Conservation (phyloP, 192 early-diverging fungal genomes). For the Helicostylum pulchrum region DNA sequence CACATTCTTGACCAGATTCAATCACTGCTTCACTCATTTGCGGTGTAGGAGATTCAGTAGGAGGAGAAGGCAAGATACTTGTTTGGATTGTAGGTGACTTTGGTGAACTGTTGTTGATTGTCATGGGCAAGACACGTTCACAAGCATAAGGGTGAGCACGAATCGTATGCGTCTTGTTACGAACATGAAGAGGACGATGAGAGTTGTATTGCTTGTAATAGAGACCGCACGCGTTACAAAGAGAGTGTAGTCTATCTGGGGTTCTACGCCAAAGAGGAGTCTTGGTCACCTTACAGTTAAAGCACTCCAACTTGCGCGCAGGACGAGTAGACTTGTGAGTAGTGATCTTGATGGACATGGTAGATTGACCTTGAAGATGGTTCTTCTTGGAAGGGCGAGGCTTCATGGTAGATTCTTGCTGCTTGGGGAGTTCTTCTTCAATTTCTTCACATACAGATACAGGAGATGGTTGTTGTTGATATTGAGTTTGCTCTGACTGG, state of each 20-base stretch:
- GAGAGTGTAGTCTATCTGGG: slow-evolving; percentile 67
- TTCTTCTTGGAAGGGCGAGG: slow-evolving; percentile 10
- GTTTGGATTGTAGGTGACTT: slow-evolving; percentile 14
- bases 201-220: slow-evolving; percentile 63
- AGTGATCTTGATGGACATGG: slow-evolving; percentile 32
- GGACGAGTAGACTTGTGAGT: slow-evolving; percentile 43
- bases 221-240: slow-evolving; percentile 82
- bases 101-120: neutral
- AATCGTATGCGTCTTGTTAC: slow-evolving; percentile 42
- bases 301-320: slow-evolving; percentile 56
- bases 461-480: neutral
- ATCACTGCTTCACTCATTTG: neutral
- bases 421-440: slow-evolving; percentile 3
- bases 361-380: slow-evolving; percentile 31
- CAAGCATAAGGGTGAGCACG: slow-evolving; percentile 26
- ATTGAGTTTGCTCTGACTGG: neutral
- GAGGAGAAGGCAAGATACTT: slow-evolving; percentile 12
- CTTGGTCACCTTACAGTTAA: slow-evolving; percentile 72
- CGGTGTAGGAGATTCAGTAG: neutral
- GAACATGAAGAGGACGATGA: slow-evolving; percentile 57
- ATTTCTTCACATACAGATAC: slow-evolving; percentile 6
- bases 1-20: slow-evolving; percentile 42
- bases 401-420: neutral
- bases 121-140: slow-evolving; percentile 8
- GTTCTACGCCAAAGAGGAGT: slow-evolving; percentile 82